These are phyloP conservation scores for Epichloe festucae DNA, from an alignment of 2,329 filamentous ascomycete species.

Conservation along the genomic window DNA sequence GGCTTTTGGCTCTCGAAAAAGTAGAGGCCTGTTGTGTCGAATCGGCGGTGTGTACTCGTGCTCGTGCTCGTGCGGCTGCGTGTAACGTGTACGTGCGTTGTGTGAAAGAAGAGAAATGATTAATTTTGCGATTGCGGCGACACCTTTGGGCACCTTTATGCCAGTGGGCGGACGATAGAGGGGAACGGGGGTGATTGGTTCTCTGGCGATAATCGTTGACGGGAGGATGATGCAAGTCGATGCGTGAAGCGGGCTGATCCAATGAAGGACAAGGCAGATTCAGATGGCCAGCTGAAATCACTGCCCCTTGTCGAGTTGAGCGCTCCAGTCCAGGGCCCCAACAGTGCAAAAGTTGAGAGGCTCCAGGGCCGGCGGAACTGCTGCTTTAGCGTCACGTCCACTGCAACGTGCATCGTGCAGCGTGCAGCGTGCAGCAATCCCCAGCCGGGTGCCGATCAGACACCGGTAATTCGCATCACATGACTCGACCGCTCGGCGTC, in stretches of 20 bases:
- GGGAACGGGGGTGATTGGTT: background rate
- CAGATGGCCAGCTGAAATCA: background rate
- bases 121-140: background rate
- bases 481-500: background rate
- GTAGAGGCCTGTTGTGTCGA: background rate
- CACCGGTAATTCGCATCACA: background rate
- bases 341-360: background rate
- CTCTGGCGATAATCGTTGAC: background rate
- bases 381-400: background rate
- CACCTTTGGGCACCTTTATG: background rate
- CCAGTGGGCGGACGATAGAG: background rate
- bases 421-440: background rate
- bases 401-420: background rate
- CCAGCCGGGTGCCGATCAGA: background rate
- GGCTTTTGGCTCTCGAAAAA: background rate
- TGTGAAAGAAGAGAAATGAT: background rate
- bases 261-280: background rate
- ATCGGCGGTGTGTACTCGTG: slow-evolving; percentile 1
- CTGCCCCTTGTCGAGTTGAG: too few relatives aligned
- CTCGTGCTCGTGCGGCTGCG: background rate
- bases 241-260: background rate
- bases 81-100: too few relatives aligned
- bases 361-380: background rate
- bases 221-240: background rate
- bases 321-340: too few relatives aligned